Conservation (phyloP, 2,329 filamentous ascomycete genomes). For the Stachybotrys chlorohalonatus region DNA sequence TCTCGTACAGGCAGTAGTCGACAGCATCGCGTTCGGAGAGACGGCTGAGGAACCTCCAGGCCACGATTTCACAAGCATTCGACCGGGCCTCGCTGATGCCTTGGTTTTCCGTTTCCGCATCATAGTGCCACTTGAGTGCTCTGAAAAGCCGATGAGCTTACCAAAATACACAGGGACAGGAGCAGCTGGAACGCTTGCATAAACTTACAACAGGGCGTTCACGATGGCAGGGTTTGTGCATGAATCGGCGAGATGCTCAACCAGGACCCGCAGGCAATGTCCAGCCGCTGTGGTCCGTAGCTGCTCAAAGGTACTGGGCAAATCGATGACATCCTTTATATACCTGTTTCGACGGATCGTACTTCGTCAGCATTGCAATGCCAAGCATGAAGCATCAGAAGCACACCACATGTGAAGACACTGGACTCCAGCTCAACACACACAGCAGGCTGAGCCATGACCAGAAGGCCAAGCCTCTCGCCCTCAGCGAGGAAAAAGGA, state of each 20-base stretch:
- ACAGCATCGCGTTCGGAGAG: constrained; percentile 66
- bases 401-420: too few relatives aligned
- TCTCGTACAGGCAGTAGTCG: constrained; percentile 65
- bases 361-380: background rate
- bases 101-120: constrained; percentile 52
- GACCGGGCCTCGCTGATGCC: constrained; percentile 60
- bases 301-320: constrained; percentile 66
- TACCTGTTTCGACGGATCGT: constrained; percentile 32
- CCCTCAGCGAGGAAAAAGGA: background rate
- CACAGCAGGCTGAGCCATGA: background rate
- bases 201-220: constrained; percentile 60
- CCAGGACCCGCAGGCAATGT: constrained; percentile 45
- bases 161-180: too few relatives aligned
- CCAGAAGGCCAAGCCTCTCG: background rate
- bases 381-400: too few relatives aligned
- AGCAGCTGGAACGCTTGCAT: background rate
- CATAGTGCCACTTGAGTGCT: constrained; percentile 67
- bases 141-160: constrained; percentile 28
- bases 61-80: constrained; percentile 70
- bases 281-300: constrained; percentile 58
- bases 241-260: constrained; percentile 52
- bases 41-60: constrained; percentile 66
- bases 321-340: constrained; percentile 51
- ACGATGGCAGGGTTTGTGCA: constrained; percentile 63
- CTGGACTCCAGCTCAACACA: too few relatives aligned